Conservation (phyloP, 2,329 filamentous ascomycete species). For the Sclerotinia borealis region DNA sequence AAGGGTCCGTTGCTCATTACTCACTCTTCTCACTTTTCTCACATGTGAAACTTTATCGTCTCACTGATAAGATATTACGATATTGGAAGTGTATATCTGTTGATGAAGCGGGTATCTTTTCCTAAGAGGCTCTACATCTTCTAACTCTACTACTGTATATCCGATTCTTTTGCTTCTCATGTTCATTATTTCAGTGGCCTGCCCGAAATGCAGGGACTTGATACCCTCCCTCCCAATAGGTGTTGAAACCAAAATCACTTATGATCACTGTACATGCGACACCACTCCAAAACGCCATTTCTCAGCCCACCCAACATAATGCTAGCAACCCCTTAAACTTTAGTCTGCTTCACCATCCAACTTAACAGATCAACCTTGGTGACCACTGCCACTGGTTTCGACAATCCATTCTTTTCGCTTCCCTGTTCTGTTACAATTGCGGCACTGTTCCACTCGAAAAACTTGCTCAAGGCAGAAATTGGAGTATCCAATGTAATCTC, state of each 20-base stretch:
- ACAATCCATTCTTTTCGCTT: constrained; percentile 42
- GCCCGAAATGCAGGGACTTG: not conserved
- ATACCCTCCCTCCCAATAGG: not conserved
- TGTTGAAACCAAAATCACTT: not conserved
- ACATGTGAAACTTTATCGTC: not conserved
- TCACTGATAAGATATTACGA: not conserved
- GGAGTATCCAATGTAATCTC: constrained; percentile 91
- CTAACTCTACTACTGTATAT: not conserved
- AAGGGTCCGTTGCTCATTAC: too few relatives aligned
- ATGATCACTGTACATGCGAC: not conserved
- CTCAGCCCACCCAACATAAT: not conserved
- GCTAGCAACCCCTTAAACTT: constrained; percentile 18
- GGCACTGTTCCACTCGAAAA: constrained; percentile 97
- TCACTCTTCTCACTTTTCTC: too few relatives aligned
- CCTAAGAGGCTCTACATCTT: not conserved
- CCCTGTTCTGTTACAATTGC: constrained; percentile 83
- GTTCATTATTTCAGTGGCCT: not conserved
- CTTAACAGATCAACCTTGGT: constrained; percentile 95
- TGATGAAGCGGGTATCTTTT: not conserved
- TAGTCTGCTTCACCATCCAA: constrained; percentile 73
- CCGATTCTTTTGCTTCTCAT: not conserved
- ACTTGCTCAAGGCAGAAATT: constrained; percentile 75
- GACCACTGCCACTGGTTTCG: constrained; percentile 81
- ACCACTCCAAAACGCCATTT: constrained; percentile 4
- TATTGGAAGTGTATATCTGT: not conserved